These are phyloP conservation scores for Penicillium argentinense DNA, from an alignment of 495 filamentous ascomycete genomes.

Conservation along the genomic window DNA sequence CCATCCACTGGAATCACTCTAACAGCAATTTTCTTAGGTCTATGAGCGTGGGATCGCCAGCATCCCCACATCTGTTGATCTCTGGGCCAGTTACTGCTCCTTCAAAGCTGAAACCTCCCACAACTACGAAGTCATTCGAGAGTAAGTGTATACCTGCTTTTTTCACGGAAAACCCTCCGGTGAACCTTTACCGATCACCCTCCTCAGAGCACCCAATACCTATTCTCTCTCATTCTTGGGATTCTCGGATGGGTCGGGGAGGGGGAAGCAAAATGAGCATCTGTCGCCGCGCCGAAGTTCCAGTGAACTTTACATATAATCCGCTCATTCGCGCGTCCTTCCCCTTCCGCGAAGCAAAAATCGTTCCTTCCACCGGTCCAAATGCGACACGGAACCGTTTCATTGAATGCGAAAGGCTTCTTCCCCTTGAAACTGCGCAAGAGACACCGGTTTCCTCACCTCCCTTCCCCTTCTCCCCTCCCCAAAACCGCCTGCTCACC, in stretches of 20 bases:
- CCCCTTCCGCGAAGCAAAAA: constrained; percentile 34
- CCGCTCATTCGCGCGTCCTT: constrained; percentile 55
- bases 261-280: too few relatives aligned
- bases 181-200: constrained; percentile 43
- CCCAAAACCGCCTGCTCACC: constrained; percentile 33
- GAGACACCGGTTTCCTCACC: constrained; percentile 32
- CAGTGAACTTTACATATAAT: constrained; percentile 55
- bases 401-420: constrained; percentile 31
- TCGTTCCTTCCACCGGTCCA: constrained; percentile 28
- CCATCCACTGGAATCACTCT: too few relatives aligned
- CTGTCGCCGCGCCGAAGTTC: constrained; percentile 40
- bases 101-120: constrained; percentile 98
- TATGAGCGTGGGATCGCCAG: constrained; percentile 95
- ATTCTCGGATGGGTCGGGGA: too few relatives aligned
- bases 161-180: too few relatives aligned
- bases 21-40: constrained; percentile 52
- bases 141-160: constrained; percentile 88
- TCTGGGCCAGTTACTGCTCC: constrained; percentile 95
- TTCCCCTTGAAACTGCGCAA: constrained; percentile 30
- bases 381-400: constrained; percentile 27
- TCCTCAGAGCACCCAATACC: constrained; percentile 32
- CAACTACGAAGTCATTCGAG: constrained; percentile 92
- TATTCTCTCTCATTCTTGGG: constrained; percentile 25
- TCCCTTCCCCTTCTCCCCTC: too few relatives aligned
- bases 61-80: constrained; percentile 87